Conservation (phyloP, 2,329 filamentous ascomycete species). For the Ceratocystiopsis brevicomis region DNA sequence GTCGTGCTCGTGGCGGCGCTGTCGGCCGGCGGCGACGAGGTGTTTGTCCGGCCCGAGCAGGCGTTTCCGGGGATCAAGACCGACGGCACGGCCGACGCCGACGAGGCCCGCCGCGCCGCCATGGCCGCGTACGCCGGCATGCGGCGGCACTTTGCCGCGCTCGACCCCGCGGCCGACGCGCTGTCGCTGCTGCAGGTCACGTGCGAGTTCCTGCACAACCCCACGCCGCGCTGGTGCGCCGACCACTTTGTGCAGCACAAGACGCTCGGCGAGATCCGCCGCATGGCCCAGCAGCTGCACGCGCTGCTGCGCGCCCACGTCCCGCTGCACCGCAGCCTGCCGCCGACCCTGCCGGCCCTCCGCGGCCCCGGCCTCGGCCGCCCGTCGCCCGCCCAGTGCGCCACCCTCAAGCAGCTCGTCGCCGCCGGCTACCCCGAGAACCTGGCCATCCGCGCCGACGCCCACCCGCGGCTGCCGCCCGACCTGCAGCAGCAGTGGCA, state of each 20-base stretch:
- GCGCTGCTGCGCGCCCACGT: constrained; percentile 58
- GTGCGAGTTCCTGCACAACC: constrained; percentile 65
- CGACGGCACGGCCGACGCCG: constrained; percentile 30
- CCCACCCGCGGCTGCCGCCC: constrained; percentile 55
- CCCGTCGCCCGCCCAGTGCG: constrained; percentile 49
- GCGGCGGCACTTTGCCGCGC: constrained; percentile 58
- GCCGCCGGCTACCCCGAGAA: constrained; percentile 89
- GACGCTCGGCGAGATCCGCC: constrained; percentile 66
- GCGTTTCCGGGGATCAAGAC: constrained; percentile 36
- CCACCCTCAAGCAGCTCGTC: constrained; percentile 74
- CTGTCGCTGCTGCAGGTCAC: constrained; percentile 81
- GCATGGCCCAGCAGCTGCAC: constrained; percentile 67
- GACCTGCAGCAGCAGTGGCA: constrained; percentile 22
- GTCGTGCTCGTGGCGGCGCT: constrained; percentile 77
- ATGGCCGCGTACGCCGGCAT: constrained; percentile 46
- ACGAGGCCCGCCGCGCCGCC: constrained; percentile 47
- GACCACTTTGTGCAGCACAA: constrained; percentile 75
- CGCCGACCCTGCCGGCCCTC: constrained; percentile 42
- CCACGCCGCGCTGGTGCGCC: constrained; percentile 55
- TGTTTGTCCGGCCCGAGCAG: constrained; percentile 56
- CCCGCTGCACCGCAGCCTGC: constrained; percentile 58
- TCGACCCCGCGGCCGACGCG: constrained; percentile 71
- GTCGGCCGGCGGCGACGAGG: constrained; percentile 58
- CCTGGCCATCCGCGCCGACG: constrained; percentile 76
- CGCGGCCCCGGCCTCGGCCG: constrained; percentile 37